These are phyloP conservation scores for Botryosphaeria dothidea DNA, from an alignment of 2,329 filamentous ascomycete genomes.

Conservation along the genomic window DNA sequence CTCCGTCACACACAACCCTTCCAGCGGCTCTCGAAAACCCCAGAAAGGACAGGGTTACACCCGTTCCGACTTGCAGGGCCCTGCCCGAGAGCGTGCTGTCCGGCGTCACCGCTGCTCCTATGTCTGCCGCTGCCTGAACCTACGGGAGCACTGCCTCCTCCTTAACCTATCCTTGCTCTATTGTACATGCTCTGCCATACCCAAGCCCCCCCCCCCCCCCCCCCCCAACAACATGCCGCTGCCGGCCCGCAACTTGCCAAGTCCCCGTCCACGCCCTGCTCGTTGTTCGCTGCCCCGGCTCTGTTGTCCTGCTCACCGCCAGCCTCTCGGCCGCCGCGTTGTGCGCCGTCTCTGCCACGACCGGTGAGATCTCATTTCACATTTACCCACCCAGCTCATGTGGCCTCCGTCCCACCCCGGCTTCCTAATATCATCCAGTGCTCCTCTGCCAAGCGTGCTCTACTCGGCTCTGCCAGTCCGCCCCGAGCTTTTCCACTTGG, in stretches of 20 bases:
- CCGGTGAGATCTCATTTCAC: conserved; percentile 7
- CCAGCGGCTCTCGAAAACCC: conserved; percentile 5
- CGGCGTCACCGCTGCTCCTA: not conserved
- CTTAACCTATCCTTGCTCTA: not conserved
- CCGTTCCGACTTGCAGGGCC: conserved; percentile 11
- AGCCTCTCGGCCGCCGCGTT: not conserved
- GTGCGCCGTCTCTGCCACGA: conserved; percentile 2
- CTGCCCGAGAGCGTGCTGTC: not conserved
- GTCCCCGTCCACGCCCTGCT: not conserved
- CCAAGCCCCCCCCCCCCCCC: too few species aligned
- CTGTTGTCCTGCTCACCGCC: conserved; percentile 9
- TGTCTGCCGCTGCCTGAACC: not conserved
- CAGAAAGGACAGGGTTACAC: conserved; percentile 13
- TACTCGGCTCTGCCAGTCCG: not conserved
- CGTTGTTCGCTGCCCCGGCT: not conserved
- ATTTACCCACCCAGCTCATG: conserved; percentile 13
- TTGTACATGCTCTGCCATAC: not conserved
- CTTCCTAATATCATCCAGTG: not conserved
- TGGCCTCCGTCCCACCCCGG: not conserved
- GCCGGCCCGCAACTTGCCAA: conserved; percentile 11
- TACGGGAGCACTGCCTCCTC: conserved; percentile 12
- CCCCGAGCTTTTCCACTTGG: conserved; percentile 8
- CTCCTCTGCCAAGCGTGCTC: conserved; percentile 11
- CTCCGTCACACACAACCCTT: not conserved
- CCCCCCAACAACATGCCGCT: not conserved